A percentile compares a stretch with the other conserved stretches of the same genome.
Conservation (phyloP, 2,329 filamentous ascomycete genomes). For the Ophiostoma triangulosporum region DNA sequence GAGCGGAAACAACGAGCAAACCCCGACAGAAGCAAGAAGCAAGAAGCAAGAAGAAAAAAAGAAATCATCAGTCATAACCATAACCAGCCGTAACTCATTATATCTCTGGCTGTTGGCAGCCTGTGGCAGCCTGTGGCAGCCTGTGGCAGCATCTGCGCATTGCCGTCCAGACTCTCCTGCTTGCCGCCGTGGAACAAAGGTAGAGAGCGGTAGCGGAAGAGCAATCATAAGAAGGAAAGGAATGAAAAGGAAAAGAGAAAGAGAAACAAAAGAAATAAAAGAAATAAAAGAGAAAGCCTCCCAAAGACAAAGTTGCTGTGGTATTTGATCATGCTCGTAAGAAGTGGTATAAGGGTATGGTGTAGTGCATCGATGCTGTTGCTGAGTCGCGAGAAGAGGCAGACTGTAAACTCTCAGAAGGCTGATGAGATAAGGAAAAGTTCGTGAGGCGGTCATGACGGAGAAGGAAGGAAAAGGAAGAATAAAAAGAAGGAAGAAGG, state of each 20-base stretch:
- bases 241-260: not conserved
- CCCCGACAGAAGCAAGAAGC: not conserved
- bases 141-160: too few relatives aligned
- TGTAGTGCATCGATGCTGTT: not conserved
- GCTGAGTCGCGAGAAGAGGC: not conserved
- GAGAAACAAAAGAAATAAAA: not conserved
- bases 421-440: not conserved
- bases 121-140: too few relatives aligned
- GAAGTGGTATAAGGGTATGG: not conserved
- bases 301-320: not conserved
- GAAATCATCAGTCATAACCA: not conserved
- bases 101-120: too few relatives aligned
- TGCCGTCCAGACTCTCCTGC: too few relatives aligned
- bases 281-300: not conserved
- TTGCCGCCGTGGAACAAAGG: too few relatives aligned
- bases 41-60: not conserved
- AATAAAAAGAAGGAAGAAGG: slow-evolving; percentile 12
- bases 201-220: too few relatives aligned
- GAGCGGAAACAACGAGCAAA: not conserved
- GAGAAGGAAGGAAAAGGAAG: not conserved
- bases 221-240: not conserved
- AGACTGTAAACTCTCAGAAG: not conserved
- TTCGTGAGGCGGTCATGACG: too few relatives aligned
- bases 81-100: too few relatives aligned
- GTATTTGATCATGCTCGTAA: not conserved